A percentile compares a stretch with the other conserved stretches of the same genome.
Evolutionary conservation across 2,329 filamentous ascomycete species (phyloP).

Genomic region (Pseudofabraea citricarpa): DNA sequence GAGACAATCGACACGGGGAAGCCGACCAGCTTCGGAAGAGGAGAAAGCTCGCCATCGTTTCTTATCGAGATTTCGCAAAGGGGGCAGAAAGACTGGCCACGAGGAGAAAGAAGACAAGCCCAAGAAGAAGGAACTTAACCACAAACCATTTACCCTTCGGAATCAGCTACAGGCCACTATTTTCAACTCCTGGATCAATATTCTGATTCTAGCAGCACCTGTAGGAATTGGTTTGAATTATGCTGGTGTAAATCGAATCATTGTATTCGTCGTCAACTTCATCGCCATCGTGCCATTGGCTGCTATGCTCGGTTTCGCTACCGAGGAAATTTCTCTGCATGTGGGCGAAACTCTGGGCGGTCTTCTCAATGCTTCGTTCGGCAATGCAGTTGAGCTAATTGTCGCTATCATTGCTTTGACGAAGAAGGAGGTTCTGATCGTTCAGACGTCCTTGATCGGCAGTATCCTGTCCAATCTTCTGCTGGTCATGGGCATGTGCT

Average conservation of each 20-base stretch:
- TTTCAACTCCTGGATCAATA: conserved; percentile 81
- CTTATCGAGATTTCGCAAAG: conserved; percentile 10
- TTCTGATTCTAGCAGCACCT: conserved; percentile 73
- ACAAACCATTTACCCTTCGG: conserved; percentile 46
- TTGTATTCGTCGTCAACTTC: conserved; percentile 85
- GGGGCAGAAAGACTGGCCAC: conserved; percentile 9
- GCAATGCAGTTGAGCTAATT: conserved; percentile 86
- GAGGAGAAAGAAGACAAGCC: conserved; percentile 12
- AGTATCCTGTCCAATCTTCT: conserved; percentile 89
- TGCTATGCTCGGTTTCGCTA: conserved; percentile 80
- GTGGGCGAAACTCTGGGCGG: conserved; percentile 85
- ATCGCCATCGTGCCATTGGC: conserved; percentile 89
- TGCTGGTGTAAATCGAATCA: conserved; percentile 50
- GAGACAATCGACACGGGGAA: conserved; percentile 5
- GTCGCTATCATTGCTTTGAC: conserved; percentile 79
- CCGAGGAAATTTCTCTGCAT: conserved; percentile 80
- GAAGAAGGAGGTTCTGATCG: conserved; percentile 66
- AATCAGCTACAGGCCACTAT: conserved; percentile 71
- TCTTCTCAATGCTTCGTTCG: conserved; percentile 85
- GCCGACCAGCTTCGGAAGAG: conserved; percentile 12
- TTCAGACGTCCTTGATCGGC: conserved; percentile 88
- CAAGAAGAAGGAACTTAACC: conserved; percentile 31
- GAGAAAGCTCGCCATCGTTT: conserved; percentile 17
- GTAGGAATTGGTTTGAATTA: conserved; percentile 74
- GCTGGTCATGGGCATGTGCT: conserved; percentile 86